phyloP scores from a whole-genome alignment of 2,329 filamentous ascomycete genomes.

The Pseudonectria foliicola region DNA sequence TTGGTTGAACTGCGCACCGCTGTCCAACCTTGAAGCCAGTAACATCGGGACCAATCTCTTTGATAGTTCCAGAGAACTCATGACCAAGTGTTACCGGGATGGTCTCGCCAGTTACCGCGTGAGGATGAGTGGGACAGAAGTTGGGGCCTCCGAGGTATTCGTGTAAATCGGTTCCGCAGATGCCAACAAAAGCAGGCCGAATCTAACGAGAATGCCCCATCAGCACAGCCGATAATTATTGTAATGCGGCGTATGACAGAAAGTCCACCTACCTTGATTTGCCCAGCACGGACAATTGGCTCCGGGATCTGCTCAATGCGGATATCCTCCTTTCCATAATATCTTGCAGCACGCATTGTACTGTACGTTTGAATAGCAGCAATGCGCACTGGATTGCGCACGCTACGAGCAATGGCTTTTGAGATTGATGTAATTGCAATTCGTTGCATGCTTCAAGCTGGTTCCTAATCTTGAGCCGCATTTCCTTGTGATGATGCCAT shows the following conservation, averaged over 20 bases:
- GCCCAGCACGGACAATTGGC: conserved; percentile 38
- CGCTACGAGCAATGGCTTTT: no score
- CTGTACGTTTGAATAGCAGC: background rate
- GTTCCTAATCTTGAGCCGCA: no score
- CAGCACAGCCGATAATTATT: no score
- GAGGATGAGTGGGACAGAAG: conserved; percentile 41
- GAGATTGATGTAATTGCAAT: no score
- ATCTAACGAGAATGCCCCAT: conserved; percentile 8
- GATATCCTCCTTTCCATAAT: conserved; percentile 48
- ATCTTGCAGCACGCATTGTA: conserved; percentile 46
- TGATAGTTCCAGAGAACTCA: conserved; percentile 55
- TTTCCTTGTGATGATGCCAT: no score
- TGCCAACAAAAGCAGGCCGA: conserved; percentile 36
- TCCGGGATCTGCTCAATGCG: conserved; percentile 44
- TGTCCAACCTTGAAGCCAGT: conserved; percentile 44
- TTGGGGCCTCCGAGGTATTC: conserved; percentile 28
- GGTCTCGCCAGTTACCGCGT: conserved; percentile 49
- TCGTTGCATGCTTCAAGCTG: no score
- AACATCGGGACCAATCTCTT: conserved; percentile 48
- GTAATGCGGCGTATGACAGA: no score
- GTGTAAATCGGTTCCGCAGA: conserved; percentile 36
- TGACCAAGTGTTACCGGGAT: conserved; percentile 57
- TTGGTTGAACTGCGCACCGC: conserved; percentile 52
- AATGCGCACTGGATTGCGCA: no score
- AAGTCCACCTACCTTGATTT: conserved; percentile 32